These are phyloP conservation scores for Fistulifera solaris DNA, from an alignment of 108 stramenopile species.

Conservation along the genomic window DNA sequence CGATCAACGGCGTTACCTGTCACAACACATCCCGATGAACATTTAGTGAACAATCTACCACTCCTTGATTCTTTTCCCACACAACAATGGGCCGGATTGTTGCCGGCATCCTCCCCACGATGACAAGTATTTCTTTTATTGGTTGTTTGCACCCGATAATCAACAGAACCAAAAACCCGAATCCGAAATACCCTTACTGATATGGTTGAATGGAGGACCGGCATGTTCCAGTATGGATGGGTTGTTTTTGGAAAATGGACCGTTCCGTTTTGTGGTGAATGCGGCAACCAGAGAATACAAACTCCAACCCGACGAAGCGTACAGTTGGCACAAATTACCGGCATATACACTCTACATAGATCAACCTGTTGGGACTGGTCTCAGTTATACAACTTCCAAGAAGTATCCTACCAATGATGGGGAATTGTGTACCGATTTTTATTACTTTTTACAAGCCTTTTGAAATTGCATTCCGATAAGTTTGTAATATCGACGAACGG, in stretches of 20 bases:
- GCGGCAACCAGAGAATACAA: slow-evolving; percentile 27
- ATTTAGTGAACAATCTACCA: background rate
- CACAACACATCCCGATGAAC: background rate
- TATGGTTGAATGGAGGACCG: slow-evolving; percentile 77
- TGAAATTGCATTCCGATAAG: slow-evolving; percentile 37
- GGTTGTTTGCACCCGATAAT: slow-evolving; percentile 78
- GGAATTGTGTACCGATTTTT: slow-evolving; percentile 83
- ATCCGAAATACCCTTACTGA: slow-evolving; percentile 71
- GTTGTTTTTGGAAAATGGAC: slow-evolving; percentile 93
- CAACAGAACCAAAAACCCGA: too few species aligned
- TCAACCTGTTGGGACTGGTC: slow-evolving; percentile 84
- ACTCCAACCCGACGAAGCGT: slow-evolving; percentile 49
- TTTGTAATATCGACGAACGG: too few species aligned
- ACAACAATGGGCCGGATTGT: slow-evolving; percentile 64
- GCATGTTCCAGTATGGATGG: slow-evolving; percentile 95
- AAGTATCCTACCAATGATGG: slow-evolving; percentile 80
- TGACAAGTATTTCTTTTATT: slow-evolving; percentile 89
- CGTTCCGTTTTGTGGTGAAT: slow-evolving; percentile 55
- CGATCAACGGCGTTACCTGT: background rate
- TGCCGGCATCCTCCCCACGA: slow-evolving; percentile 48
- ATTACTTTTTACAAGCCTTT: slow-evolving; percentile 78
- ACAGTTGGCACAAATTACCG: slow-evolving; percentile 76
- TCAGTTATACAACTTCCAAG: slow-evolving; percentile 60
- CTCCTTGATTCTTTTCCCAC: slow-evolving; percentile 14
- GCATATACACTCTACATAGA: slow-evolving; percentile 89